Evolutionary conservation across 2,329 filamentous ascomycete genomes (phyloP).

Genomic region (Myriosclerotinia curreyana): DNA sequence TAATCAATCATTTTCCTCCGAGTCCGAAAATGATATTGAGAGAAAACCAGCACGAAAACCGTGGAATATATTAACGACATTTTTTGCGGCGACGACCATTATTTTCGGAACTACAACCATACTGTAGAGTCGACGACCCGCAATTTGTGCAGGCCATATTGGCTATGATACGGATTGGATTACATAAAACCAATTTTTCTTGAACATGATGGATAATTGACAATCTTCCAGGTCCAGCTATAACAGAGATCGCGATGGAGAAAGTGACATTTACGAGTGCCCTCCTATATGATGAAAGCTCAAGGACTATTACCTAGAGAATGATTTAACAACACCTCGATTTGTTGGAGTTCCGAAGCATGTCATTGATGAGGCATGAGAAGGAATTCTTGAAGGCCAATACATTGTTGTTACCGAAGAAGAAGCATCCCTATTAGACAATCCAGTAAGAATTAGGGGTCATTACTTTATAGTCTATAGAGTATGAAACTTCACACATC

Average conservation of each 20-base stretch:
- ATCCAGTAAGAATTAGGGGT: conserved; percentile 20
- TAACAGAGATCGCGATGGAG: conserved; percentile 22
- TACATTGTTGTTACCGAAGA: conserved; percentile 25
- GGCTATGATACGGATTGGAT: background rate
- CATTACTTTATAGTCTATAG: conserved; percentile 26
- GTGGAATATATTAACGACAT: background rate
- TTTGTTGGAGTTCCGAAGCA: conserved; percentile 26
- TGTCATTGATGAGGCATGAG: conserved; percentile 30
- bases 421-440: conserved; percentile 24
- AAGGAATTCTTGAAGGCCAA: conserved; percentile 27
- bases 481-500: conserved; percentile 21
- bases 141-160: background rate
- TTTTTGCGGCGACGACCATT: background rate
- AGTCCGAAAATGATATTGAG: background rate
- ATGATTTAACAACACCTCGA: conserved; percentile 22
- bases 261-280: conserved; percentile 28
- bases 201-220: background rate
- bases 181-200: background rate
- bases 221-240: conserved; percentile 12
- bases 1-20: background rate
- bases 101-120: background rate
- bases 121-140: background rate
- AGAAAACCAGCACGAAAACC: background rate
- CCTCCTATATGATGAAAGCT: conserved; percentile 28
- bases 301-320: conserved; percentile 25